Evolutionary conservation across 352 stramenopile species (phyloP).

Genomic region (Phytophthora europaea): DNA sequence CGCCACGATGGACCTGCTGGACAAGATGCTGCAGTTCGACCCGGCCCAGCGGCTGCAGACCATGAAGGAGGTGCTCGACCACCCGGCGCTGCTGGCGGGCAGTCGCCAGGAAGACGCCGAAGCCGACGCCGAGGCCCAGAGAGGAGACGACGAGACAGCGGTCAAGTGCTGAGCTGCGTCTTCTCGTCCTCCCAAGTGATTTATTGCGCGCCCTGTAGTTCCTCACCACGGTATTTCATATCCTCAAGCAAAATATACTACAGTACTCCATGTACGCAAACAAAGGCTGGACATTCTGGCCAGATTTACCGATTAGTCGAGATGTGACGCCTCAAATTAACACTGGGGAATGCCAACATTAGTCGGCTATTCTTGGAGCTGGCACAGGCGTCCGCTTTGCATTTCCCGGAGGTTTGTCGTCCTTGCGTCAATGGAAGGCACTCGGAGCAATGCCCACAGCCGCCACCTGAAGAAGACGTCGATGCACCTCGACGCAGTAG

Average conservation of each 20-base stretch:
- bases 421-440: background rate
- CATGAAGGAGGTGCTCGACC: conserved; percentile 35
- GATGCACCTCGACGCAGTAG: conserved; percentile 5
- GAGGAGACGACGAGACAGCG: background rate
- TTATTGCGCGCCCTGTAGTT: conserved; percentile 2
- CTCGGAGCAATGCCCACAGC: background rate
- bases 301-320: background rate
- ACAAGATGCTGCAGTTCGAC: conserved; percentile 47
- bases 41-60: conserved; percentile 38
- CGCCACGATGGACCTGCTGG: conserved; percentile 39
- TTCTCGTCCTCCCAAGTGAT: background rate
- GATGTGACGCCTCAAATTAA: background rate
- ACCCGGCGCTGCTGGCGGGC: conserved; percentile 24
- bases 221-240: background rate
- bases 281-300: too few species aligned
- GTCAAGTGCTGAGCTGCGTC: conserved; percentile 1
- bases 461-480: background rate
- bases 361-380: conserved; percentile 1
- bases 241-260: background rate
- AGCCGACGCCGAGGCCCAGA: background rate
- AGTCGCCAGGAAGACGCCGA: background rate
- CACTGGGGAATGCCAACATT: background rate
- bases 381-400: background rate
- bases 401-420: background rate
- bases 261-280: too few species aligned